Base-by-base conservation (phyloP, 2,329 filamentous ascomycete genomes). In the Elsinoe batatas region DNA sequence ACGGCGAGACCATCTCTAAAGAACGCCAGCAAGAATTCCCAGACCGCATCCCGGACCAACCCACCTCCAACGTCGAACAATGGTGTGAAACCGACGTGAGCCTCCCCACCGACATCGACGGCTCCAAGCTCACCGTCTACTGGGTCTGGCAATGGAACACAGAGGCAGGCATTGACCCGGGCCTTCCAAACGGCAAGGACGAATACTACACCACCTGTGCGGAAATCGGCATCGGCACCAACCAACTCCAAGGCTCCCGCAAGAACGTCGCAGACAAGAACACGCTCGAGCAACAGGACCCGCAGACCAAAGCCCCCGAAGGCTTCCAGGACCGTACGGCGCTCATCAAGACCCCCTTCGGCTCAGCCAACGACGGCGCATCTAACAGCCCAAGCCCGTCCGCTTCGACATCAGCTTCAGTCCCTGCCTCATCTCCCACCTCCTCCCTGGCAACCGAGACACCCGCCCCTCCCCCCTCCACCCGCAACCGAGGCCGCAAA, bases 101-200 rank as follows among this genome's bases (percentile, higher is more conserved):
- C 64, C 74, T 98, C 12, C 93, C 93, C 0, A 66, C 74, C 4
- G 79, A 86, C 62, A 69, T 78, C n/a, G 69, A 75, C 8, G 82
- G 82, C 43, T 79, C 83, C 30, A 77, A 78, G 26, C 88, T 91
- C 68, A 91, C 89, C 2, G 72, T 95, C 53, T 95, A 95, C 76
- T 97, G 91, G 91, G 85, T 96, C 44, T 97, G 93, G 93, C 86
- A 95, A 69, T 98, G 90, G 88, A 84, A 85, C 2, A 84, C 81
- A 12, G 62, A 60, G 5, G 58, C 67, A 7, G 64, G 67, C 64
- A 37, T 69, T 67, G 59, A 69, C 65, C 61, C 71, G 68, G 58
- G 70, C 15, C 64, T 69, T 18, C 69, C 69, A 0, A 61, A 78
- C 8, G 71, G 71, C 59, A 77, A 77, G 59, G 74, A 77, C 60